These are phyloP conservation scores for Leccinum laetum DNA, from an alignment of 1,284 basidiomycete genomes.

Conservation along the genomic window DNA sequence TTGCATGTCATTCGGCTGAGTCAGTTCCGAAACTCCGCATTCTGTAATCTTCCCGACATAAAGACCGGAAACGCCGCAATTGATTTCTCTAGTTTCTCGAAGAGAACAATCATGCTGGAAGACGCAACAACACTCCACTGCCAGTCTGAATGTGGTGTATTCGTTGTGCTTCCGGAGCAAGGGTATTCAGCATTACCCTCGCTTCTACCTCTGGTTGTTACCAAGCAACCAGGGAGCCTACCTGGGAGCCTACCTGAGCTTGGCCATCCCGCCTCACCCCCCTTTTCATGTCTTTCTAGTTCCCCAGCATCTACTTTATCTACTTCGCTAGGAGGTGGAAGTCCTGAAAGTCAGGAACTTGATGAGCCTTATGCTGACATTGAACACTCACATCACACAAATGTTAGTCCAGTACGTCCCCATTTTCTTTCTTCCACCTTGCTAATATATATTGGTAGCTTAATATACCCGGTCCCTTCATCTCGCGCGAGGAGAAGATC, in stretches of 20 bases:
- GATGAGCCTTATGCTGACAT: background rate
- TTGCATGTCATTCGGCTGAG: background rate
- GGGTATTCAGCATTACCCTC: background rate
- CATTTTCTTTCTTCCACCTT: background rate
- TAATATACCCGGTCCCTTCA: background rate
- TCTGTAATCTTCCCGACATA: background rate
- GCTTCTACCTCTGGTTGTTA: background rate
- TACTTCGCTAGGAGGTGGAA: background rate
- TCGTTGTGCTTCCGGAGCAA: background rate
- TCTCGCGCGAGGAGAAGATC: background rate
- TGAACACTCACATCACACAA: background rate
- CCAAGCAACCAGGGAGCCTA: background rate
- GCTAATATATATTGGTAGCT: background rate
- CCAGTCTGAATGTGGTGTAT: background rate
- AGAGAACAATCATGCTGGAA: background rate
- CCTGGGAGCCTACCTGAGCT: background rate
- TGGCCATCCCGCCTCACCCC: background rate
- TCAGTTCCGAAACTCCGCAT: background rate
- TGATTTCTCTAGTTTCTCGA: background rate
- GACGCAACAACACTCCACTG: background rate
- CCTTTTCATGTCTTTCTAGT: background rate
- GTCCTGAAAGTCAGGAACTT: background rate
- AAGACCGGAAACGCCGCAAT: background rate
- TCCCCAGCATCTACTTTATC: background rate
- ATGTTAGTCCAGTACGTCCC: background rate